A percentile compares a stretch with the other conserved stretches of the same genome.
These are phyloP conservation scores for Starmerella khaoyaiensis DNA, from an alignment of 805 yeast species.

Conservation along the genomic window DNA sequence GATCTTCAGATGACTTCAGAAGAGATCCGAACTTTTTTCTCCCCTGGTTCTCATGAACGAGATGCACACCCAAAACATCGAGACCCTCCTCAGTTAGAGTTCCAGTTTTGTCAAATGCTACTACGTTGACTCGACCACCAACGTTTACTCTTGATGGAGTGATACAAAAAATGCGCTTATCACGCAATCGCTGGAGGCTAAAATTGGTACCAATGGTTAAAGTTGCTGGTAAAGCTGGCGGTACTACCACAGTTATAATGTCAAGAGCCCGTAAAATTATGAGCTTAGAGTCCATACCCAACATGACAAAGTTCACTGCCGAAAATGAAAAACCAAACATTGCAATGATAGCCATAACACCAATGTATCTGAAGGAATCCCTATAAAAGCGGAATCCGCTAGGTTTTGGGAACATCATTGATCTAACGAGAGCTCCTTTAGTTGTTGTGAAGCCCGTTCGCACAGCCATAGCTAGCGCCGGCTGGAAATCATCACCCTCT, in stretches of 20 bases:
- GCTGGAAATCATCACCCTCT: slow-evolving; percentile 39
- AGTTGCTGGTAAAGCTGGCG: slow-evolving; percentile 98
- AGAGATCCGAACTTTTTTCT: slow-evolving; percentile 18
- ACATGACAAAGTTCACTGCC: slow-evolving; percentile 63
- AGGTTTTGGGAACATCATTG: slow-evolving; percentile 95
- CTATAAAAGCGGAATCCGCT: slow-evolving; percentile 82
- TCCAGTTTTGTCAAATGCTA: slow-evolving; percentile 95
- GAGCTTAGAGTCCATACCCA: slow-evolving; percentile 55
- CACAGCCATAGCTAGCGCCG: slow-evolving; percentile 76
- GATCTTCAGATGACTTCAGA: slow-evolving; percentile 9
- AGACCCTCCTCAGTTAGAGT: slow-evolving; percentile 94
- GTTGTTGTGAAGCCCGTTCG: slow-evolving; percentile 92
- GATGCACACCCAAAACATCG: slow-evolving; percentile 62
- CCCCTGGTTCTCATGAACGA: slow-evolving; percentile 16
- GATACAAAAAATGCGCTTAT: slow-evolving; percentile 66
- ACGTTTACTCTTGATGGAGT: slow-evolving; percentile 89
- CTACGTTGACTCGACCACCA: slow-evolving; percentile 85
- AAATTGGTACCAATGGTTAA: slow-evolving; percentile 92
- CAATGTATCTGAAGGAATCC: slow-evolving; percentile 92
- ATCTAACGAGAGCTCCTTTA: slow-evolving; percentile 82
- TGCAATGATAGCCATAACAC: slow-evolving; percentile 84
- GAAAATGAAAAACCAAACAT: slow-evolving; percentile 70
- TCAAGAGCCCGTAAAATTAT: slow-evolving; percentile 86
- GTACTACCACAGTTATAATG: slow-evolving; percentile 90
- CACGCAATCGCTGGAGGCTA: slow-evolving; percentile 64